phyloP scores from a whole-genome alignment of 257 asterid genomes.

The Ophiorrhiza pumila region DNA sequence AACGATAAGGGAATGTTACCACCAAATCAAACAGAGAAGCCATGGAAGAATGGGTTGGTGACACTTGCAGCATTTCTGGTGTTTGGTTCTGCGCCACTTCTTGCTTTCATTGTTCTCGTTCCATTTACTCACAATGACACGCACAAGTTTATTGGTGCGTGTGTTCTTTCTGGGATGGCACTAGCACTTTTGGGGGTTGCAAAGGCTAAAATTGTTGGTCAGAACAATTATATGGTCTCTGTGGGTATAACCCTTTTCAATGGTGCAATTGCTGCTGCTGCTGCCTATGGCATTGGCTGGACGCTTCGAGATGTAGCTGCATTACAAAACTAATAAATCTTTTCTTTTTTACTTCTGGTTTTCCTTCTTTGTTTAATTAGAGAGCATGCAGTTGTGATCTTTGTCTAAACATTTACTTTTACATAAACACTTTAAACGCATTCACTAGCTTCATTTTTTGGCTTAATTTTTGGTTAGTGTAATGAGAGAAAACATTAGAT shows the following conservation, averaged over 20 bases:
- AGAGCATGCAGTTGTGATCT: no score
- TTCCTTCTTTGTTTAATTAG: no score
- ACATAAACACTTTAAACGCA: no score
- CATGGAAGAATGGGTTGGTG: constrained; percentile 61
- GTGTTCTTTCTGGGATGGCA: constrained; percentile 52
- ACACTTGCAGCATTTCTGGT: constrained; percentile 48
- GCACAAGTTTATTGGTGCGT: constrained; percentile 52
- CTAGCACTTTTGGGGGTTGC: constrained; percentile 52
- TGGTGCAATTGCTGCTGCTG: constrained; percentile 53
- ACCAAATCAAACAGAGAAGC: constrained; percentile 43
- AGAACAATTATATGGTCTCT: constrained; percentile 37
- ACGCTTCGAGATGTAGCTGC: constrained; percentile 60
- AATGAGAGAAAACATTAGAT: no score
- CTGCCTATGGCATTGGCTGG: constrained; percentile 67
- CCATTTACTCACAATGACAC: constrained; percentile 50
- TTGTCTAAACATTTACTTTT: no score
- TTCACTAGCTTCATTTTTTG: no score
- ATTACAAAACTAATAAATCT: constrained; percentile 34
- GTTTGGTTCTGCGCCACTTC: constrained; percentile 56
- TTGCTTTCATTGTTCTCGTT: constrained; percentile 55
- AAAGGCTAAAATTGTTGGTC: constrained; percentile 59
- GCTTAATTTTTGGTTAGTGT: no score
- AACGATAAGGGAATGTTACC: constrained; percentile 41
- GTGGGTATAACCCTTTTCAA: constrained; percentile 42
- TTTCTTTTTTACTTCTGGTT: no score